Conservation (phyloP, 116 monocot genomes). For the Dioscorea cayenensis region DNA sequence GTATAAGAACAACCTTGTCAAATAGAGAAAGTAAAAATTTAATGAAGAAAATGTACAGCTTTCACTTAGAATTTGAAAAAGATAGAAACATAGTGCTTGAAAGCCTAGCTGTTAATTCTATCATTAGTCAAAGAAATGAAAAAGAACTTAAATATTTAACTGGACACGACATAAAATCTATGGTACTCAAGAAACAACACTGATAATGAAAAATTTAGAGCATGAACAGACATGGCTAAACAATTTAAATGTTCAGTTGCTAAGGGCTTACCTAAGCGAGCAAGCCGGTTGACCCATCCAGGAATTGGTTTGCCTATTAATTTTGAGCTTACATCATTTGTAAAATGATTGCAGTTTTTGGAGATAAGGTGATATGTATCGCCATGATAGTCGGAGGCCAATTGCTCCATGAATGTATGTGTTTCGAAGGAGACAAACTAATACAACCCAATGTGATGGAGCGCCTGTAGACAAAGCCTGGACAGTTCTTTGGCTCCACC, state of each 20-base stretch:
- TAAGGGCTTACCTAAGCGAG: constrained; percentile 37
- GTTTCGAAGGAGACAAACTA: constrained; percentile 41
- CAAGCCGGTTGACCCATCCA: constrained; percentile 90
- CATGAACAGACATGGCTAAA: no score
- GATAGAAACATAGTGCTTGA: not conserved
- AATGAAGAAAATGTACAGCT: no score
- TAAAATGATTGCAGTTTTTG: constrained; percentile 96
- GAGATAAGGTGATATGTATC: constrained; percentile 89
- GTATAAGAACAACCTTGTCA: not conserved
- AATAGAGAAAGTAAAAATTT: no score
- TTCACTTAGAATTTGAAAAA: not conserved
- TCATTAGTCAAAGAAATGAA: no score
- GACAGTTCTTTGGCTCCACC: constrained; percentile 83
- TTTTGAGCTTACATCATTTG: constrained; percentile 57
- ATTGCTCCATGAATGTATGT: constrained; percentile 46
- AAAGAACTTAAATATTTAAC: no score
- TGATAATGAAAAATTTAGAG: no score
- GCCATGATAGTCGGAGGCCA: constrained; percentile 70
- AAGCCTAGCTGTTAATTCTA: no score
- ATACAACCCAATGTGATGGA: constrained; percentile 57
- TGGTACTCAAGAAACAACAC: no score
- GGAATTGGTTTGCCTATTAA: constrained; percentile 70
- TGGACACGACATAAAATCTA: no score
- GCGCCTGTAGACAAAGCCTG: constrained; percentile 71
- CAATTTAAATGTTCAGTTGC: no score